Conservation (phyloP, 495 filamentous ascomycete genomes). For the Cladorrhinum samala region DNA sequence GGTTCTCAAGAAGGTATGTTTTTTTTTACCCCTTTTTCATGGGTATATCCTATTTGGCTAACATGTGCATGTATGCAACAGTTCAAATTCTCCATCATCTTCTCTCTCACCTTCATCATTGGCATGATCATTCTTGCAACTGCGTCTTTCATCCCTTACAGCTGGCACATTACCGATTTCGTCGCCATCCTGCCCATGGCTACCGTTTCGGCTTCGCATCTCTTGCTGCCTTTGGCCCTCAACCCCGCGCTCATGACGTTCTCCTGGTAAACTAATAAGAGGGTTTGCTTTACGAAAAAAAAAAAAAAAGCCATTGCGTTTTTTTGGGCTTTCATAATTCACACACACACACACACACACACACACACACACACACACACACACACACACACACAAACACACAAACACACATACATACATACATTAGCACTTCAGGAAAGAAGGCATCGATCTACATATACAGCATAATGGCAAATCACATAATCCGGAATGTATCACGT, state of each 20-base stretch:
- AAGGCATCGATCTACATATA: too few species aligned
- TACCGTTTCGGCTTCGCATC: slow-evolving; percentile 61
- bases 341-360: too few species aligned
- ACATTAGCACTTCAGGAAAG: too few species aligned
- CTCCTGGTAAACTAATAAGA: slow-evolving; percentile 51
- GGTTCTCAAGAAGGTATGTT: slow-evolving; percentile 53
- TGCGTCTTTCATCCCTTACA: slow-evolving; percentile 55
- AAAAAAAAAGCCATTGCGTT: too few species aligned
- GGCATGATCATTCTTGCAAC: slow-evolving; percentile 64
- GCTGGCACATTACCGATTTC: slow-evolving; percentile 68
- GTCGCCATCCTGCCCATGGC: slow-evolving; percentile 78
- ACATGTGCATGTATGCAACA: too few species aligned
- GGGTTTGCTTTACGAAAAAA: neutral
- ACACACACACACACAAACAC: too few species aligned
- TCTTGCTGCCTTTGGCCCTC: slow-evolving; percentile 64
- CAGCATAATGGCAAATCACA: too few species aligned
- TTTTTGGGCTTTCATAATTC: too few species aligned
- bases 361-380: too few species aligned
- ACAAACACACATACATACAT: too few species aligned
- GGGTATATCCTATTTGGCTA: neutral
- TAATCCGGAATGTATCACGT: too few species aligned
- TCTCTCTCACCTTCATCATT: slow-evolving; percentile 53
- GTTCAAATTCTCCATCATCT: slow-evolving; percentile 72
- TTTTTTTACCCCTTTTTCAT: neutral
- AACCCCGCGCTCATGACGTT: slow-evolving; percentile 81